These are phyloP conservation scores for Prunus yedoensis DNA, from an alignment of 331 rosid genomes.

Conservation along the genomic window DNA sequence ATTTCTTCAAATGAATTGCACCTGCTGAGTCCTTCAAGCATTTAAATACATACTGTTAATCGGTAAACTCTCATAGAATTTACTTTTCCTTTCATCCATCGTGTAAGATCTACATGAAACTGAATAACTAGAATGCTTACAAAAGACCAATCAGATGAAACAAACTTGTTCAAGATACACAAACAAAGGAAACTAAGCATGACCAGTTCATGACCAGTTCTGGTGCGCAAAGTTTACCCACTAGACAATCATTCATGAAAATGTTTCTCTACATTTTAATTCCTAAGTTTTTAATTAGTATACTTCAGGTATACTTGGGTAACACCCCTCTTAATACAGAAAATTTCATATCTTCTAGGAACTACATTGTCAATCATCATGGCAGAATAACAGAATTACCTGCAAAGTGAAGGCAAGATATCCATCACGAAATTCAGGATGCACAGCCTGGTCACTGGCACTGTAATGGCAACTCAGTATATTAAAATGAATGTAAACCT, in stretches of 20 bases:
- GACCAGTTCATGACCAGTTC: background rate
- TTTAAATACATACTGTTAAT: constrained; percentile 26
- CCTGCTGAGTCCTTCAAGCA: constrained; percentile 79
- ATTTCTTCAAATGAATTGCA: constrained; percentile 68
- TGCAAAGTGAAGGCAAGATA: constrained; percentile 80
- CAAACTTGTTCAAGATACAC: background rate
- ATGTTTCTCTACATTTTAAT: no score
- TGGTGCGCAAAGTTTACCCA: background rate
- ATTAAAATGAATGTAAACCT: constrained; percentile 7
- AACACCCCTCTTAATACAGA: background rate
- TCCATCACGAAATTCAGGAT: constrained; percentile 76
- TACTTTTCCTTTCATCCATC: constrained; percentile 11
- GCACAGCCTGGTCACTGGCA: constrained; percentile 71
- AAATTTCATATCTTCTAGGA: constrained; percentile 14
- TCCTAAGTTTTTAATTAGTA: background rate
- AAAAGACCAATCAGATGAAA: background rate
- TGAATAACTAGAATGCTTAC: background rate
- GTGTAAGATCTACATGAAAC: background rate
- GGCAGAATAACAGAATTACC: constrained; percentile 46
- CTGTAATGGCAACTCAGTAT: constrained; percentile 43
- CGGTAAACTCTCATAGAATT: constrained; percentile 6
- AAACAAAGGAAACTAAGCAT: background rate
- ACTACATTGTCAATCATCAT: constrained; percentile 7
- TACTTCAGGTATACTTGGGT: background rate
- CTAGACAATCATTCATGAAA: background rate